Evolutionary conservation across 805 yeast genomes (phyloP), one percentile per base, ranked within the genome.

Genomic region (Pachysolen tannophilus): DNA sequence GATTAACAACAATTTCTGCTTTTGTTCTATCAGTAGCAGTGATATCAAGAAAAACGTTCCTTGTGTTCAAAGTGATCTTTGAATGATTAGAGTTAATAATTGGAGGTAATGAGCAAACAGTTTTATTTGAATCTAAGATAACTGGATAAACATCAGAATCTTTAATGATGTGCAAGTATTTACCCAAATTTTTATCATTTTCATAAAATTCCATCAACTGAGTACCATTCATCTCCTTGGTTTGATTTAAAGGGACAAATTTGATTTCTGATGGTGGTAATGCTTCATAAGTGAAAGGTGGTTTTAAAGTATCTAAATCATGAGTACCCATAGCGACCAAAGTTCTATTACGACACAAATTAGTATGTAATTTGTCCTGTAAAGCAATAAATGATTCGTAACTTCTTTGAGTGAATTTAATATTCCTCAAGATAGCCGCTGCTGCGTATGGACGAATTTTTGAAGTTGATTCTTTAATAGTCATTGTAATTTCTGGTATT

Each of bases 251-350:
- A 34, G 94, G 94, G 32, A 65, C 63, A 48, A 83, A 88, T 42
- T 72, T 67, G 56, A 92, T 68, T 30, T 83, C 87, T 45, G 71
- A 63, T 39, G 96, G 96, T 36, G 76, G 67, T 45, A 82, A 64
- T 28, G 92, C 97, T 54, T 81, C 85, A 66, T 86, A 92, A 37
- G 85, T 75, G 65, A 92, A 86, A 40, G 95, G 94, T 19, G 84
- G 82, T 26, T 72, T 56, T 46, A 90, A 63, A 32, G 82, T 75
- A 57, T 85, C 94, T 43, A 81, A 69, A 60, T 92, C 97, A 55
- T 92, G 99, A 35, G 99, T 92, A 51, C 99, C 99, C 72, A 90
- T 87, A 33, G 98, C 97, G 38, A 92, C 98, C 48, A 92, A 72
- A 23, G 95, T 81, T 72, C 99, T 84, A 63, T 90, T 84, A 69